Evolutionary conservation across 2,329 filamentous ascomycete genomes (phyloP).

Genomic region (Endoconidiophora polonica): DNA sequence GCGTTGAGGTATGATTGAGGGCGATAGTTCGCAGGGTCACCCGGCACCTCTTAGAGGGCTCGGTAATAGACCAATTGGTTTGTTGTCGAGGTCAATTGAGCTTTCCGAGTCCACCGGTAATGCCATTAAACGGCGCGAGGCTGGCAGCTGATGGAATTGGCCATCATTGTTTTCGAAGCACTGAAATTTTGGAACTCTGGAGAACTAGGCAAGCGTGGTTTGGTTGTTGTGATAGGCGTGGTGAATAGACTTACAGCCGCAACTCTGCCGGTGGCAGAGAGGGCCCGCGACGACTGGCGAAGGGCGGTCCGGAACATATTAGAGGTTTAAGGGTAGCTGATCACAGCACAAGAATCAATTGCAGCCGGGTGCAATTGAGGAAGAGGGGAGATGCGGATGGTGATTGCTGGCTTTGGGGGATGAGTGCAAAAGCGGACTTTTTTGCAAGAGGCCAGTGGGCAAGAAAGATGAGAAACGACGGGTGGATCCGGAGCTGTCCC

Average conservation of each 20-base stretch:
- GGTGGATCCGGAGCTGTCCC: slow-evolving; percentile 12
- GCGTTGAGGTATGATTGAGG: slow-evolving; percentile 19
- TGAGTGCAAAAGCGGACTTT: slow-evolving; percentile 15
- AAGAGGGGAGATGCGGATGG: slow-evolving; percentile 21
- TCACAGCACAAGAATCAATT: slow-evolving; percentile 39
- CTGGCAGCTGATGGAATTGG: slow-evolving; percentile 29
- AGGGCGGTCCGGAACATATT: slow-evolving; percentile 97
- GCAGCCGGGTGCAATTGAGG: slow-evolving; percentile 42
- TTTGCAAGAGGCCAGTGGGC: slow-evolving; percentile 13
- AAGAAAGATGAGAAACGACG: slow-evolving; percentile 13
- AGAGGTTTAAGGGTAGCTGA: slow-evolving; percentile 15
- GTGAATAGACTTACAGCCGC: slow-evolving; percentile 66
- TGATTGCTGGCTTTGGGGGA: slow-evolving; percentile 13
- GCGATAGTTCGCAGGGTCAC: slow-evolving; percentile 12
- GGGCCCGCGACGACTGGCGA: slow-evolving; percentile 87
- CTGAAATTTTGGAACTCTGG: slow-evolving; percentile 7
- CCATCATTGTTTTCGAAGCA: slow-evolving; percentile 20
- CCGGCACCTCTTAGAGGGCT: slow-evolving; percentile 4
- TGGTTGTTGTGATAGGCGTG: slow-evolving; percentile 9
- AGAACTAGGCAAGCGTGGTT: slow-evolving; percentile 3
- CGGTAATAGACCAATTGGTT: slow-evolving; percentile 11
- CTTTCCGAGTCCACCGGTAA: slow-evolving; percentile 10
- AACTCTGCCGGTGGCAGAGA: slow-evolving; percentile 83
- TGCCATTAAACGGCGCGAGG: slow-evolving; percentile 13
- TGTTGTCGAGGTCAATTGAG: slow-evolving; percentile 8